Evolutionary conservation across 75 land plant species (phyloP).

Genomic region (Pseudotsuga menziesii): DNA sequence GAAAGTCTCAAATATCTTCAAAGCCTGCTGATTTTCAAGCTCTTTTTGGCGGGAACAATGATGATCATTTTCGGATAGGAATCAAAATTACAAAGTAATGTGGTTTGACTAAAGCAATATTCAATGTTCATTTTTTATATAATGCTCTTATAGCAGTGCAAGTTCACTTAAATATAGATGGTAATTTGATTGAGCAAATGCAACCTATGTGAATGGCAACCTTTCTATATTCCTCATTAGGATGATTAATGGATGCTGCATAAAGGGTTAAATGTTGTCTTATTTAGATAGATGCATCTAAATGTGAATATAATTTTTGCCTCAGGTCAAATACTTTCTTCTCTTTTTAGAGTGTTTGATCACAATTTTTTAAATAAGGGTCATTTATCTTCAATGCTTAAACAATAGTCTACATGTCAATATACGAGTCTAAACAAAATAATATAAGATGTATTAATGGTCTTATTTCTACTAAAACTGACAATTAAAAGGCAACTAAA

Average conservation of each 20-base stretch:
- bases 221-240: background rate
- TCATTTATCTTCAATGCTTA: background rate
- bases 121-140: background rate
- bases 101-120: background rate
- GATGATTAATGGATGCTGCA: background rate
- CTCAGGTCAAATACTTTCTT: background rate
- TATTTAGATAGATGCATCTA: too few species aligned
- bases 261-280: too few species aligned
- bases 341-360: background rate
- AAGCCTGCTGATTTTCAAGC: slow-evolving; percentile 79
- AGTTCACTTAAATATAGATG: background rate
- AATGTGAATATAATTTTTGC: background rate
- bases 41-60: slow-evolving; percentile 78
- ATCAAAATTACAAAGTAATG: slow-evolving; percentile 79
- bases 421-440: background rate
- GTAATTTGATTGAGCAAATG: background rate
- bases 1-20: slow-evolving; percentile 25
- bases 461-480: background rate
- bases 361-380: background rate
- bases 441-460: background rate
- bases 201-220: background rate
- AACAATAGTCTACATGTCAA: background rate
- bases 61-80: slow-evolving; percentile 87
- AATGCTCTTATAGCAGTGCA: background rate
- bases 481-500: background rate